Base-by-base conservation (phyloP, 1,284 basidiomycete species). In the Neonothopanus nambi region DNA sequence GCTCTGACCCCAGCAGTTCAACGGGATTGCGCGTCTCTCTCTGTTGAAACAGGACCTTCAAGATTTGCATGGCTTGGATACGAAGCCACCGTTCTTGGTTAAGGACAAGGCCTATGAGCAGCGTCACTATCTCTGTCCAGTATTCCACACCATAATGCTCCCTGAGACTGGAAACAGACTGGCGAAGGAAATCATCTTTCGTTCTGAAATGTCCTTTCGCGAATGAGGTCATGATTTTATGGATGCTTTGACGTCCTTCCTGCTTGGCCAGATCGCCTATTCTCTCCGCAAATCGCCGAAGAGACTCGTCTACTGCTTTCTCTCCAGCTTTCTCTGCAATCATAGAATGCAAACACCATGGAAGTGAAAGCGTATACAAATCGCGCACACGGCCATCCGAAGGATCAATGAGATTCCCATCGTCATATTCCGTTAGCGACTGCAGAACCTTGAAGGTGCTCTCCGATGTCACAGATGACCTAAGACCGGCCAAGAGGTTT, bases 101-200 rank as follows among this genome's bases (percentile, higher is more conserved):
- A 52, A 97, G 80, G n/a, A 93, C 85, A 11, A 96, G 78, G 3
- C 93, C 88, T 18, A 97, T 79, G 12, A 97, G 80, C 8, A 95
- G 75, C 0, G 91, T 91, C 44, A 91, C 85, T 35, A 95, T 80
- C 42, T 91, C 84, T 30, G 78, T 84, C 88, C 80, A 94, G 67
- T 77, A 79, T 62, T 81, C 84, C 47, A 67, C 64, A 20, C 82
- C 82, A 72, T 89, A 95, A 64, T 93, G 84, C 63, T 95, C 92
- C 26, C 92, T 84, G 39, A 98, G 78, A 60, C 90, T 88, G 2
- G 84, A 78, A 17, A 93, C 87, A 0, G 93, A 94, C 66, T 98
- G 94, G 2, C 93, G 85, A 54, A 96, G 80, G 69, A 98, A 94
- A 68, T 98, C 95, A 53, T 98, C 95, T 66, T 90, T 90, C 2